Conservation (phyloP, 1,139 yeast species). For the Blastobotrys aristatus region DNA sequence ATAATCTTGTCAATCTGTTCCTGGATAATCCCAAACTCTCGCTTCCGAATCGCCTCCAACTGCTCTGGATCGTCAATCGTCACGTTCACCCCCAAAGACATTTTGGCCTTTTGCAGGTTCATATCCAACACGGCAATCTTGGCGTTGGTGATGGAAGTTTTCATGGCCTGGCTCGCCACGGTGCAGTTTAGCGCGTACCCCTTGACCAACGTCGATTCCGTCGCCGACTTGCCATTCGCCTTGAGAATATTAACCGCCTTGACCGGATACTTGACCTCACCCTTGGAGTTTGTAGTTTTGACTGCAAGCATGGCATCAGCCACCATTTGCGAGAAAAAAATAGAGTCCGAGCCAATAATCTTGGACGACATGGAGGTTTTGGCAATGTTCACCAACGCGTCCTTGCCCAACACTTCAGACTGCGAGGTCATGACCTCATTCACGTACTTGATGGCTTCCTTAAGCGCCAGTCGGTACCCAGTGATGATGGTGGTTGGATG, state of each 20-base stretch:
- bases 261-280: conserved; percentile 90
- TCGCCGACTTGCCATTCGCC: conserved; percentile 93
- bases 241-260: conserved; percentile 95
- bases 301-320: conserved; percentile 97
- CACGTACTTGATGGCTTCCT: conserved; percentile 87
- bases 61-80: conserved; percentile 97
- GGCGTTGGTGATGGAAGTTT: conserved; percentile 63
- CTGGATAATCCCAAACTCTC: conserved; percentile 86
- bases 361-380: conserved; percentile 97
- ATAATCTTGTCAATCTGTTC: conserved; percentile 87
- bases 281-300: conserved; percentile 81
- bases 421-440: conserved; percentile 78
- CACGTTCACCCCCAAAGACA: conserved; percentile 98
- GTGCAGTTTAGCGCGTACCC: conserved; percentile 98
- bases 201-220: conserved; percentile 77
- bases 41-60: conserved; percentile 88
- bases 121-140: conserved; percentile 92
- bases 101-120: conserved; percentile 90
- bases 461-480: conserved; percentile 89
- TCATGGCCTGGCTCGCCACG: conserved; percentile 97
- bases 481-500: conserved; percentile 98
- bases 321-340: conserved; percentile 82
- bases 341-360: conserved; percentile 94
- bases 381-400: conserved; percentile 72
- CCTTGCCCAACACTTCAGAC: conserved; percentile 80